Percentiles rank a stretch among this genome's conserved stretches.
Evolutionary conservation across 345 rosid genomes (phyloP).

Genomic region (Pistacia integerrima): DNA sequence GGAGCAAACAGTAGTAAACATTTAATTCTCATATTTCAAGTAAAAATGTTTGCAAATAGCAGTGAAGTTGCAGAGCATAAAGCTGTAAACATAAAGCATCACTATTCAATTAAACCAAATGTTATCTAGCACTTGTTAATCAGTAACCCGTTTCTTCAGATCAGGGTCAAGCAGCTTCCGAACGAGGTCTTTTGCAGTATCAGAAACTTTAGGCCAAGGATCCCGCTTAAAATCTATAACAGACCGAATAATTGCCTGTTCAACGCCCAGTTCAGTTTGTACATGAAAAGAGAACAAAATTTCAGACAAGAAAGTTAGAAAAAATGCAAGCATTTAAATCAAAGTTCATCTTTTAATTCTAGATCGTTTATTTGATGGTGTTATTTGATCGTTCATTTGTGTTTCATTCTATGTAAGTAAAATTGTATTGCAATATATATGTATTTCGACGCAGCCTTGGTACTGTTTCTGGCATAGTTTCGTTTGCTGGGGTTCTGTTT

Average conservation of each 20-base stretch:
- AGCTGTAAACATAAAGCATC: slow-evolving; percentile 1
- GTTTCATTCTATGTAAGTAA: too few species aligned
- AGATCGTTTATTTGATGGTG: too few species aligned
- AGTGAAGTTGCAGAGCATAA: background rate
- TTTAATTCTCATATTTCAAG: background rate
- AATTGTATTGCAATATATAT: too few species aligned
- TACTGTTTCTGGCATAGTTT: too few species aligned
- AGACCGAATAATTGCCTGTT: slow-evolving; percentile 87
- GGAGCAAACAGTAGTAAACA: slow-evolving; percentile 14
- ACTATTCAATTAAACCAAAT: background rate
- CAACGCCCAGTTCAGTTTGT: slow-evolving; percentile 99
- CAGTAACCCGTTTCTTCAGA: slow-evolving; percentile 80
- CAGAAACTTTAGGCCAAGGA: slow-evolving; percentile 98
- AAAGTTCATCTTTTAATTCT: too few species aligned
- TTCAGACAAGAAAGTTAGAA: background rate
- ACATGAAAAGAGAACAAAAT: slow-evolving; percentile 20
- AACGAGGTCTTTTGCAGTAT: slow-evolving; percentile 84
- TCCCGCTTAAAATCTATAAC: slow-evolving; percentile 84
- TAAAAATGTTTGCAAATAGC: background rate
- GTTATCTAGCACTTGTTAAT: slow-evolving; percentile 92
- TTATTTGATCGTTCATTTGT: too few species aligned
- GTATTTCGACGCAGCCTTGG: too few species aligned
- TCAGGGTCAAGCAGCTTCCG: slow-evolving; percentile 95
- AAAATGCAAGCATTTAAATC: too few species aligned
- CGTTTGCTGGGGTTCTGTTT: too few species aligned